These are phyloP conservation scores for Verbascum thapsus DNA, from an alignment of 257 asterid genomes.

Conservation along the genomic window DNA sequence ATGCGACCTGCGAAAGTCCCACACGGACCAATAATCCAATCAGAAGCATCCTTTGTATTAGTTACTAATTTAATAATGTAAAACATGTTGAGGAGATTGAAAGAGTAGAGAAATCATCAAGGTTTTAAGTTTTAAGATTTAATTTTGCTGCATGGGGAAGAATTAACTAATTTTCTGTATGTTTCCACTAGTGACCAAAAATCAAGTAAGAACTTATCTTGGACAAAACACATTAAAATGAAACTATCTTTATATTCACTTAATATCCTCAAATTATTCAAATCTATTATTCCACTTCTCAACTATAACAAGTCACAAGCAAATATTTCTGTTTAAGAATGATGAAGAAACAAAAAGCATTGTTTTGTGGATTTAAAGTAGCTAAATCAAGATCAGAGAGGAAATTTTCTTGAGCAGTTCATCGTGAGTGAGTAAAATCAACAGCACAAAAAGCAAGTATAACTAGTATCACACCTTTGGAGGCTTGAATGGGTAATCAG, in stretches of 20 bases:
- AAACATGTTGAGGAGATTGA: neutral
- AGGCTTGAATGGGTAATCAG: slow-evolving; percentile 72
- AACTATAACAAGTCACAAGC: no score
- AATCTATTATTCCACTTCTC: no score
- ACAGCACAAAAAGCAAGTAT: neutral
- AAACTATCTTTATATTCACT: neutral
- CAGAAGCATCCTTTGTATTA: slow-evolving; percentile 1
- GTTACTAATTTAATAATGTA: neutral
- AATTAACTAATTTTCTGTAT: neutral
- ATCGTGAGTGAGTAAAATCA: neutral
- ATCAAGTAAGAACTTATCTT: neutral
- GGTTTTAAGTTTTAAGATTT: no score
- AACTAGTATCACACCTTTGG: slow-evolving; percentile 51
- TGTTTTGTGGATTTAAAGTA: slow-evolving; percentile 3
- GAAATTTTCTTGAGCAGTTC: neutral
- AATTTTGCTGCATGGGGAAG: neutral
- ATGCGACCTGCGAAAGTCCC: slow-evolving; percentile 52
- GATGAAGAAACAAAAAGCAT: neutral
- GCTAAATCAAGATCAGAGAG: slow-evolving; percentile 8
- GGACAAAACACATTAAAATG: neutral
- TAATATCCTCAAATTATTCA: no score
- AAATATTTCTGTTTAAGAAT: no score
- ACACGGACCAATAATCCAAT: slow-evolving; percentile 1
- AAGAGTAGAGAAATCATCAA: neutral
- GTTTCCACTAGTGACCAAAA: neutral